These are phyloP conservation scores for Cenchrus purpureus DNA, from an alignment of 176 grass and related monocot species.

Conservation along the genomic window DNA sequence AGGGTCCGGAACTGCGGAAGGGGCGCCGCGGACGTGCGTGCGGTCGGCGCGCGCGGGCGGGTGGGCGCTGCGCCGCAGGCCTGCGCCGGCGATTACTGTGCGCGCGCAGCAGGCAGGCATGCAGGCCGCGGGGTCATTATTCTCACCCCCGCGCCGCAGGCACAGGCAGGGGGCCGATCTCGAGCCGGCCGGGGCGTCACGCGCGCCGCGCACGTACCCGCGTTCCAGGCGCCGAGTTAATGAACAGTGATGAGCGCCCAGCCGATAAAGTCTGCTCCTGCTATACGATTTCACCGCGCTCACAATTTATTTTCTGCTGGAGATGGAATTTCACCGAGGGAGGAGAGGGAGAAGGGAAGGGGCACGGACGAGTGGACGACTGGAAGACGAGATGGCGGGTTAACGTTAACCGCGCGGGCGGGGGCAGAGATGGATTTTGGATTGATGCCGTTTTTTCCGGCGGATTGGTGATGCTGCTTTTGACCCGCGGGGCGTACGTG, in stretches of 20 bases:
- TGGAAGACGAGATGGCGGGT: no score
- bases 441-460: neutral
- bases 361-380: no score
- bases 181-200: neutral
- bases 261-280: neutral
- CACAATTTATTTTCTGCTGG: no score
- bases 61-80: neutral
- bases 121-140: neutral
- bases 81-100: conserved; percentile 19
- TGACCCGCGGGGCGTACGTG: neutral
- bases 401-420: neutral
- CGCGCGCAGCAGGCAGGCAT: neutral
- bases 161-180: neutral
- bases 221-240: neutral
- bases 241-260: neutral
- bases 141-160: neutral
- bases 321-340: no score
- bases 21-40: neutral
- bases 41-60: neutral
- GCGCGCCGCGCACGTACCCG: neutral
- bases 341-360: no score
- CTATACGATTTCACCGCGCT: no score
- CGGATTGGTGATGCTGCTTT: neutral
- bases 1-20: neutral
- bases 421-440: neutral